Base-by-base conservation (phyloP, 257 asterid species). In the Capsicum baccatum region DNA sequence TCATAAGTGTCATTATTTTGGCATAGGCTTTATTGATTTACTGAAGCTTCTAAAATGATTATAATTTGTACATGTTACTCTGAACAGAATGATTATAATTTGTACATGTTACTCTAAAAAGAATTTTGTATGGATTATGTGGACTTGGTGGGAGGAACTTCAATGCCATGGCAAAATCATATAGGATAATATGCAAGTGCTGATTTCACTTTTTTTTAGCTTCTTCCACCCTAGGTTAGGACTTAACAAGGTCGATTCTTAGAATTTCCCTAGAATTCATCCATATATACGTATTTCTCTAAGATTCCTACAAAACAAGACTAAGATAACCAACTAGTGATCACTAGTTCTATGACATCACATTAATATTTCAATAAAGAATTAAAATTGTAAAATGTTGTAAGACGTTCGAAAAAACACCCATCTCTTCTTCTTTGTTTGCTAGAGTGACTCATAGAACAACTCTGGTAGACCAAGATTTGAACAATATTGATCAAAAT, bases 231-330 rank as follows among this genome's bases (percentile, higher is more conserved):
- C 21, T 52, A 54, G 81, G 21, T 13, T 74, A 52, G 21, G 81
- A 21, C 26, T 52, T 54, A 76, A 76, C 81, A 52, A 76, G 81
- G 64, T 54, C 39, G n/a, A 26, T 26, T 17, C 64, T 76, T 76
- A 76, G 81, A 19, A 16, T 52, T 52, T 33, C 81, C 81, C 47
- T 12, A 26, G n/a, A 76, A 76, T n/a, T 52, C 15, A 76, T 76
- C 81, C 59, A 52, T 76, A 37, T 13, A 26, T 50, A 16, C 48
- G 63, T 8, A 0, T 52, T 76, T 26, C 48, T 52, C 63, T 26
- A 76, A 26, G 81, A 52, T 52, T 26, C 81, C 15, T 52, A 10
- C 42, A 12, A 19, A 74, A 26, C 63, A 52, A 76, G 63, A 76
- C 26, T 76, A 52, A 26, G 81, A 52, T 6, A 33, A 64, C 44